phyloP scores from a whole-genome alignment of 2,329 filamentous ascomycete genomes.

The Trichophyton rubrum region DNA sequence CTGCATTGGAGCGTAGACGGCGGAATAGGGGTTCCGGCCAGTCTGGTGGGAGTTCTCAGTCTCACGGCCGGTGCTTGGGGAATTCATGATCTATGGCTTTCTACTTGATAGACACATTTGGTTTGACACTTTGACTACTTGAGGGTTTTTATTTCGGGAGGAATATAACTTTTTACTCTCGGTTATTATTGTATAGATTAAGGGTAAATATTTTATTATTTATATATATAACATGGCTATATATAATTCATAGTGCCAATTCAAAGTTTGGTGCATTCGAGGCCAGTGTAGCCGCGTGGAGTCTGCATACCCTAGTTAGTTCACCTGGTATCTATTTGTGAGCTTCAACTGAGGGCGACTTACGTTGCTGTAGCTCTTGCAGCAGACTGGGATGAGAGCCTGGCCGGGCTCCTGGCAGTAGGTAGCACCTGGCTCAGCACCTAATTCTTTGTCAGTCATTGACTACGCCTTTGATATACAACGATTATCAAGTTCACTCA shows the following conservation, averaged over 20 bases:
- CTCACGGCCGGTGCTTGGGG: constrained; percentile 37
- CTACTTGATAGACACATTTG: constrained; percentile 18
- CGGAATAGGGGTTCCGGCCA: constrained; percentile 47
- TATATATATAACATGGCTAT: neutral
- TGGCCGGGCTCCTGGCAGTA: constrained; percentile 1
- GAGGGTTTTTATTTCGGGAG: neutral
- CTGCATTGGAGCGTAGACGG: constrained; percentile 67
- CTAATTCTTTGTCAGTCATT: neutral
- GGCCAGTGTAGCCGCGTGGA: neutral
- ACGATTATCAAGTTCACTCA: neutral
- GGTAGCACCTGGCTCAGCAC: neutral
- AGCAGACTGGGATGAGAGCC: neutral
- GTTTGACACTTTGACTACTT: neutral
- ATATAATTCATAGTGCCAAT: neutral
- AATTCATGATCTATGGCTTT: constrained; percentile 35
- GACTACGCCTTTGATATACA: too few relatives aligned
- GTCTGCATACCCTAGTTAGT: neutral
- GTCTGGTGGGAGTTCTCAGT: constrained; percentile 47
- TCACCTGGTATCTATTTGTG: neutral
- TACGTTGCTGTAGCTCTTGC: neutral
- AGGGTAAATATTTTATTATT: neutral
- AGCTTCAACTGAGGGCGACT: neutral
- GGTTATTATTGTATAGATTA: too few relatives aligned
- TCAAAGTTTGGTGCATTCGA: neutral
- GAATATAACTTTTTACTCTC: too few relatives aligned